phyloP scores from a whole-genome alignment of 140 eudicot species.

The Ambrosia hybrid region DNA sequence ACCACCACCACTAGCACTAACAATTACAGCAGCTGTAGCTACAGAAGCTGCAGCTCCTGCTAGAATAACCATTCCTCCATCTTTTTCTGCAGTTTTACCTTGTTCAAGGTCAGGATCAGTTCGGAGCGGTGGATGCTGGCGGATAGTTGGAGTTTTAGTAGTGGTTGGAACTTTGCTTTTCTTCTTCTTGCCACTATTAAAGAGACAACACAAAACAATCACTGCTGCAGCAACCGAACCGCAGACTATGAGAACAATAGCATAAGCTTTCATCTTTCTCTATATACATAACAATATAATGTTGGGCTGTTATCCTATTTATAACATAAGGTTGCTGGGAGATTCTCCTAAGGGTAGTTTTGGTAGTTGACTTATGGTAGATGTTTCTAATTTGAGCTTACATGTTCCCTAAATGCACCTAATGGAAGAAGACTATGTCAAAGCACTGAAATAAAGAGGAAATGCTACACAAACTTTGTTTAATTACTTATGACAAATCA shows the following conservation, averaged over 20 bases:
- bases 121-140: conserved; percentile 9
- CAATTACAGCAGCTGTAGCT: conserved; percentile 18
- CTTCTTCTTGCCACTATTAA: conserved; percentile 16
- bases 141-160: conserved; percentile 3
- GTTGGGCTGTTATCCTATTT: conserved; percentile 10
- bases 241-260: conserved; percentile 23
- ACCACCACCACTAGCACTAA: conserved; percentile 1
- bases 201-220: conserved; percentile 15
- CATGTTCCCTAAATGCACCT: no score
- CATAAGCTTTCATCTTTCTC: conserved; percentile 32
- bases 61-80: conserved; percentile 33
- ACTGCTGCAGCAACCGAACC: conserved; percentile 31
- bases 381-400: no score
- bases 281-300: neutral
- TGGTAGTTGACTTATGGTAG: neutral
- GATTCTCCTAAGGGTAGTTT: neutral
- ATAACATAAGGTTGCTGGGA: conserved; percentile 24
- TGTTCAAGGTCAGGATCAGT: conserved; percentile 23
- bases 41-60: conserved; percentile 33
- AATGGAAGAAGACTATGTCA: conserved; percentile 25
- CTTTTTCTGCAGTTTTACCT: conserved; percentile 24
- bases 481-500: neutral
- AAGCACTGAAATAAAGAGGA: conserved; percentile 14
- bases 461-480: neutral
- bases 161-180: conserved; percentile 18